Evolutionary conservation across 2,329 filamentous ascomycete species (phyloP).

Genomic region (Xylariaceae sp.): DNA sequence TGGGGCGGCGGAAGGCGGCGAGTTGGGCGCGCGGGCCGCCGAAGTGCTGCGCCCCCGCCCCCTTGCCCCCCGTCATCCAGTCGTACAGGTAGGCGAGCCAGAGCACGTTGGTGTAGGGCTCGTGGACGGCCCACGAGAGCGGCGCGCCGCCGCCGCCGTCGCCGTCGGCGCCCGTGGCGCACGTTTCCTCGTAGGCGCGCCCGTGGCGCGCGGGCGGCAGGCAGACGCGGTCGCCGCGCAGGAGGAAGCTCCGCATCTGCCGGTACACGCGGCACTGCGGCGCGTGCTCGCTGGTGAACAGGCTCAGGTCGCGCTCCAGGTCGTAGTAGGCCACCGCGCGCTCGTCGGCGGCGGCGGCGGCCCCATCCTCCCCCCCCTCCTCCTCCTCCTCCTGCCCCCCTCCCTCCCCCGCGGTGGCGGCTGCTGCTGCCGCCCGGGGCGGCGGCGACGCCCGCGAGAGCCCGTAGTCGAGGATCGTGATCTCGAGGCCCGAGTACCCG

Average conservation of each 20-base stretch:
- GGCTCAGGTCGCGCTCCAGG: slow-evolving; percentile 49
- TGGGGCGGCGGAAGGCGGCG: slow-evolving; percentile 37
- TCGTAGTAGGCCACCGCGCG: slow-evolving; percentile 44
- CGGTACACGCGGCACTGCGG: slow-evolving; percentile 55
- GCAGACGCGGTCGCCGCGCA: slow-evolving; percentile 42
- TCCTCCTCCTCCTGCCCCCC: no score
- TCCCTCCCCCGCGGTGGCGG: no score
- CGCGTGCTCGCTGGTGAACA: slow-evolving; percentile 55
- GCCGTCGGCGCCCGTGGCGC: slow-evolving; percentile 38
- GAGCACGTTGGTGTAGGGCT: slow-evolving; percentile 57
- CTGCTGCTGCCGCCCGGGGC: no score
- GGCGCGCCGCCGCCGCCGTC: no score
- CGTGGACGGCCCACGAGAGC: slow-evolving; percentile 46
- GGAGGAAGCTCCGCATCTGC: slow-evolving; percentile 52
- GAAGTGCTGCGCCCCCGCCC: slow-evolving; percentile 37
- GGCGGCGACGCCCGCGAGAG: slow-evolving; percentile 54
- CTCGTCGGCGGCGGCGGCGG: slow-evolving; percentile 28
- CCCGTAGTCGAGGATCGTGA: slow-evolving; percentile 60
- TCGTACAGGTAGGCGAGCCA: slow-evolving; percentile 57
- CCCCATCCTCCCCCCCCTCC: no score
- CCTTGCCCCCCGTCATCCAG: slow-evolving; percentile 39
- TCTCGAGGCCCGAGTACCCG: slow-evolving; percentile 53
- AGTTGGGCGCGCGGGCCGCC: slow-evolving; percentile 38
- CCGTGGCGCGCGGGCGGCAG: slow-evolving; percentile 40
- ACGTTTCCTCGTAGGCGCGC: slow-evolving; percentile 37